These are phyloP conservation scores for Agaricales sp. DNA, from an alignment of 1,284 basidiomycete species.

Conservation along the genomic window DNA sequence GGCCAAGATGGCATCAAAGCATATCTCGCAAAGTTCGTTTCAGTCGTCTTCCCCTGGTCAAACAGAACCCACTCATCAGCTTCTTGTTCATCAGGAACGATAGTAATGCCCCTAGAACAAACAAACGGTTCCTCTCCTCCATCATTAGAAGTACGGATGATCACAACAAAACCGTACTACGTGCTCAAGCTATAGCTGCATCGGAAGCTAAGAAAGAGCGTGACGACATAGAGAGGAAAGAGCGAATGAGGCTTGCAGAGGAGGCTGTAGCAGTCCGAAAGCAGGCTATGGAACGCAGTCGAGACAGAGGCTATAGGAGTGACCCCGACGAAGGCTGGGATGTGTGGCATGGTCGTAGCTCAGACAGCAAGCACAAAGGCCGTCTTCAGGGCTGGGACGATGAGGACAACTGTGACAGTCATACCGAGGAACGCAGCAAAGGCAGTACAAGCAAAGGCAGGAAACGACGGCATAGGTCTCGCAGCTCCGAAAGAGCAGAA, in stretches of 20 bases:
- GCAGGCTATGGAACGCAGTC: constrained; percentile 27
- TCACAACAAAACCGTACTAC: constrained; percentile 78
- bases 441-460: constrained; percentile 15
- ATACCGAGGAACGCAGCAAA: constrained; percentile 12
- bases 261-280: constrained; percentile 56
- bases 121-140: constrained; percentile 83
- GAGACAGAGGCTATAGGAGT: constrained; percentile 19
- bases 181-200: constrained; percentile 67
- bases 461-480: constrained; percentile 16
- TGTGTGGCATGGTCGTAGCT: constrained; percentile 25
- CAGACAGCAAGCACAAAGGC: constrained; percentile 31
- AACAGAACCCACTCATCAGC: constrained; percentile 6
- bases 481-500: constrained; percentile 18
- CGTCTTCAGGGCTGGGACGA: constrained; percentile 33
- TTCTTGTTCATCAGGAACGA: constrained; percentile 23
- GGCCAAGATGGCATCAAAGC: constrained; percentile 56
- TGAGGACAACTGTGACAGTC: constrained; percentile 20
- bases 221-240: constrained; percentile 48
- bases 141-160: constrained; percentile 89
- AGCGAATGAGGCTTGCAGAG: constrained; percentile 51
- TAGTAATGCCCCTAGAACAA: constrained; percentile 68
- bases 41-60: constrained; percentile 6
- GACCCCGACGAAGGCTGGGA: constrained; percentile 39
- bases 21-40: constrained; percentile 29
- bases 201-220: constrained; percentile 58